A percentile compares a stretch with the other conserved stretches of the same genome.
These are phyloP conservation scores for Neurospora africana DNA, from an alignment of 495 filamentous ascomycete species.

Conservation along the genomic window DNA sequence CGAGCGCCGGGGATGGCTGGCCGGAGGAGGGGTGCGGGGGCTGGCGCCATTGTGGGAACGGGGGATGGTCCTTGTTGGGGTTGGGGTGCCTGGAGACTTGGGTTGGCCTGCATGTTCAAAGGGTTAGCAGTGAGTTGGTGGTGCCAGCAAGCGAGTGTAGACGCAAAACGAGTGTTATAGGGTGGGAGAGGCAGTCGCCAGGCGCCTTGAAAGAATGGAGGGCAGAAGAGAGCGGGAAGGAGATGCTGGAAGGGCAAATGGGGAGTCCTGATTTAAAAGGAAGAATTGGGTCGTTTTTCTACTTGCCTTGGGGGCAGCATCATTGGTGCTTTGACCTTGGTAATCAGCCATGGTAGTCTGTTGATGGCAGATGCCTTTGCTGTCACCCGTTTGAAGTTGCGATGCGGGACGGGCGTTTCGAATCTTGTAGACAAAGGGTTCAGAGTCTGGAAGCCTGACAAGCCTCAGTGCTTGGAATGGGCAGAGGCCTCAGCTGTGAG, in stretches of 20 bases:
- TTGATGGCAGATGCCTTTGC: constrained; percentile 1
- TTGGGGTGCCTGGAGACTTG: constrained; percentile 19
- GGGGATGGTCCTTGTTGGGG: constrained; percentile 15
- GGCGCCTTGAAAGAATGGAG: neutral
- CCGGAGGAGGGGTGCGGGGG: constrained; percentile 68
- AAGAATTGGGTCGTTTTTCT: constrained; percentile 1
- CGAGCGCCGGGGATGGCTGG: constrained; percentile 72
- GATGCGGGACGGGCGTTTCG: neutral
- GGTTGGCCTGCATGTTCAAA: constrained; percentile 20
- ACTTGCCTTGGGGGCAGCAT: constrained; percentile 16
- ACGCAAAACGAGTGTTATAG: neutral
- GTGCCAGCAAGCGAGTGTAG: neutral
- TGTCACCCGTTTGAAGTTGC: neutral
- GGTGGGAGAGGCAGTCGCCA: neutral
- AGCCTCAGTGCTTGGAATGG: neutral
- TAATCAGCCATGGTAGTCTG: constrained; percentile 11
- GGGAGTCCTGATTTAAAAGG: neutral
- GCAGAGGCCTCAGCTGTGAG: neutral
- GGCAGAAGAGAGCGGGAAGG: neutral
- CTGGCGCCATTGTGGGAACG: constrained; percentile 56
- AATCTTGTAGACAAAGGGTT: neutral
- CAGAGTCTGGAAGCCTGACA: neutral
- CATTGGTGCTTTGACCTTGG: constrained; percentile 19
- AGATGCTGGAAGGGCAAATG: neutral
- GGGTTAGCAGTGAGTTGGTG: constrained; percentile 1